Evolutionary conservation across 305 asterid species (phyloP), one percentile per base, ranked within the genome.

Genomic region (Fraxinus latifolia): DNA sequence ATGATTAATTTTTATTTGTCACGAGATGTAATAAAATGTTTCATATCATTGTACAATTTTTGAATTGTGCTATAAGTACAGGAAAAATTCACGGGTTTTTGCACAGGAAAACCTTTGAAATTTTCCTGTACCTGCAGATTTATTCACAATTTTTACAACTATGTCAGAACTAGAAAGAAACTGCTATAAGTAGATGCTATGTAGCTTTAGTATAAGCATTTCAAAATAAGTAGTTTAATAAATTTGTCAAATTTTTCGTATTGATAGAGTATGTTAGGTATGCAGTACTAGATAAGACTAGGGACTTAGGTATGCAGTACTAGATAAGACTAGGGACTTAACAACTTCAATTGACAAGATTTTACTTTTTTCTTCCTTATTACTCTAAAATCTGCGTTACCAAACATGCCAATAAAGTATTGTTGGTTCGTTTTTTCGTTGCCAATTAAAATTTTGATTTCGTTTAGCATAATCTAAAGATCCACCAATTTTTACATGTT

Each of bases 401-500:
- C 25, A 2, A 58, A 58, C 68, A n/a, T 58, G 27, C 68, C 29
- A 21, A 7, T 58, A 17, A 19, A 58, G 29, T 60, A 58, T 58
- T 60, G 4, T 2, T 1, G 23, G 32, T 60, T 60, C 14, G 3
- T 60, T 60, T 21, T 7, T 23, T 60, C 0, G 1, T 60, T 60
- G 71, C 27, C 31, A 60, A 60, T 23, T 21, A 70, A 78, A 39
- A 70, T 67, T 60, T 44, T 5, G 21, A 47, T 75, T 33, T 77
- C 68, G 9, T 50, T 29, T 19, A 81, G 68, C 21, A 65, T 21
- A 25, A 75, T 77, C 23, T 70, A 75, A 79, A 23, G 39, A 75
- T 74, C 75, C 42, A 8, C 9, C 2, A 27, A 17, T 79, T 77
- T 44, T 74, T 79, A 19, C 32, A 8, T 76, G 84, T 17, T 78